Conservation (phyloP, 2,329 filamentous ascomycete species). For the Aspergillus ibericus region DNA sequence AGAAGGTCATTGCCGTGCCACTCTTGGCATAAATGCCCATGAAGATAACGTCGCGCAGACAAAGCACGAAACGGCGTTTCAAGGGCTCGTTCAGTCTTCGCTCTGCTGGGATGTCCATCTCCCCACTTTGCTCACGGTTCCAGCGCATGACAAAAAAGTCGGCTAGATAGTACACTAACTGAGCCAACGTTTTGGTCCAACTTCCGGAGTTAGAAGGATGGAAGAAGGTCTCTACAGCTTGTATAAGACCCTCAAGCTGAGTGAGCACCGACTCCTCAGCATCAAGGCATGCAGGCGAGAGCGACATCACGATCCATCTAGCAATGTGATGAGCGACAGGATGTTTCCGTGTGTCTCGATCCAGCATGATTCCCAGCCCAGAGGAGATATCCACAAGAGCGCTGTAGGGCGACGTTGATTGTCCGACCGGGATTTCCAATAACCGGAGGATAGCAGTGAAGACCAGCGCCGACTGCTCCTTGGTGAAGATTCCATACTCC, state of each 20-base stretch:
- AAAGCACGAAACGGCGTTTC: slow-evolving; percentile 84
- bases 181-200: slow-evolving; percentile 88
- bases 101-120: slow-evolving; percentile 80
- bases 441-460: slow-evolving; percentile 88
- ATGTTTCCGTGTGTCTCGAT: slow-evolving; percentile 91
- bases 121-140: slow-evolving; percentile 91
- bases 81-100: slow-evolving; percentile 77
- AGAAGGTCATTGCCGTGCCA: slow-evolving; percentile 85
- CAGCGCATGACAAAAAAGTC: slow-evolving; percentile 97
- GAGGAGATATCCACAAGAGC: slow-evolving; percentile 74
- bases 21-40: slow-evolving; percentile 99
- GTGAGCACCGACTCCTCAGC: slow-evolving; percentile 77
- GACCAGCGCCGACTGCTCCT: slow-evolving; percentile 86
- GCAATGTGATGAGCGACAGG: slow-evolving; percentile 90
- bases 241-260: slow-evolving; percentile 84
- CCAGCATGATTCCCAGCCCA: slow-evolving; percentile 80
- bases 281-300: slow-evolving; percentile 80
- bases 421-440: slow-evolving; percentile 93
- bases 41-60: slow-evolving; percentile 88
- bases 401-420: slow-evolving; percentile 90
- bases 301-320: slow-evolving; percentile 86
- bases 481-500: slow-evolving; percentile 86
- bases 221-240: slow-evolving; percentile 97
- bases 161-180: slow-evolving; percentile 86
- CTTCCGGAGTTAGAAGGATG: slow-evolving; percentile 92